Evolutionary conservation across 164 flowering plant genomes (phyloP).

Genomic region (Magnolia officinalis): DNA sequence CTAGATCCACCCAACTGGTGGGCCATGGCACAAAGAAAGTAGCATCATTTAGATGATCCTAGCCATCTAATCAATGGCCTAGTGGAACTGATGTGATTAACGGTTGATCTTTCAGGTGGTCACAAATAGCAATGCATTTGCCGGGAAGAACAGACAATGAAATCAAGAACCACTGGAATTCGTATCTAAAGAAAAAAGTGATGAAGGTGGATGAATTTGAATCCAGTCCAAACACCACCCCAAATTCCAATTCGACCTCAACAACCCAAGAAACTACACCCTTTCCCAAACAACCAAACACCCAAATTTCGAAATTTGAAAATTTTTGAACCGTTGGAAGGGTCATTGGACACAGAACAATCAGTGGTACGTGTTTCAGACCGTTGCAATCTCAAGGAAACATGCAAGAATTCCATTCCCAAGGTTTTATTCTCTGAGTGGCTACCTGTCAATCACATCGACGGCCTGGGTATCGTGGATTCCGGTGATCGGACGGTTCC

Average conservation of each 20-base stretch:
- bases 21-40: too few relatives aligned
- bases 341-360: constrained; percentile 16
- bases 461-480: constrained; percentile 2
- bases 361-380: constrained; percentile 5
- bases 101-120: constrained; percentile 60
- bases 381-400: constrained; percentile 5
- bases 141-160: constrained; percentile 95
- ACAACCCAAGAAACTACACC: constrained; percentile 13
- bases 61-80: neutral
- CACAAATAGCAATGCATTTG: constrained; percentile 72
- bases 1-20: too few relatives aligned
- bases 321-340: constrained; percentile 22
- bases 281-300: constrained; percentile 7
- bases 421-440: constrained; percentile 72
- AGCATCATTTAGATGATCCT: neutral
- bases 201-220: constrained; percentile 25
- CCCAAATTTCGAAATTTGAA: constrained; percentile 16
- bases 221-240: neutral
- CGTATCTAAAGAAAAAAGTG: constrained; percentile 65
- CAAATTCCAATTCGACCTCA: constrained; percentile 15
- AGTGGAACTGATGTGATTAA: neutral
- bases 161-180: constrained; percentile 90
- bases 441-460: constrained; percentile 36
- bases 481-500: constrained; percentile 8
- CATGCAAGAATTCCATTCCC: constrained; percentile 31